These are phyloP conservation scores for Talaromyces nanjingensis DNA, from an alignment of 495 filamentous ascomycete genomes.

Conservation along the genomic window DNA sequence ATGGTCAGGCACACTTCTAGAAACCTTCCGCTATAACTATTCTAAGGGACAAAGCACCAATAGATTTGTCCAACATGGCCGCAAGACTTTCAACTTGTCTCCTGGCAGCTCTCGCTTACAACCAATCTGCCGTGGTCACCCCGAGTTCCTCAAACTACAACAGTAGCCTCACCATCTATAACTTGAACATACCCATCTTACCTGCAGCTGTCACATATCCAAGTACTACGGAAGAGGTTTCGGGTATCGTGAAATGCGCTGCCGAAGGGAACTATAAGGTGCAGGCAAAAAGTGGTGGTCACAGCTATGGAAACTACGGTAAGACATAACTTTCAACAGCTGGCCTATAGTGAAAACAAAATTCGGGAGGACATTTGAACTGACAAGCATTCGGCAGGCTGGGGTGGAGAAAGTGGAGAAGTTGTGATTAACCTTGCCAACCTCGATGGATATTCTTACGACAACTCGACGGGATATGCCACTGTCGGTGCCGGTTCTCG, in stretches of 20 bases:
- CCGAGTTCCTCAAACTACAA: not conserved
- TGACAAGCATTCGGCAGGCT: constrained; percentile 21
- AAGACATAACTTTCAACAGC: constrained; percentile 39
- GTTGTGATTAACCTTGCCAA: constrained; percentile 39
- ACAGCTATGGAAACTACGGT: constrained; percentile 59
- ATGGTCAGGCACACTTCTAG: not conserved
- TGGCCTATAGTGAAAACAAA: constrained; percentile 10
- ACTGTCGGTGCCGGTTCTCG: constrained; percentile 59
- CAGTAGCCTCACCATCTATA: constrained; percentile 35
- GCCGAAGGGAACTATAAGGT: constrained; percentile 47
- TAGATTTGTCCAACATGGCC: not conserved
- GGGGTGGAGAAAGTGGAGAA: constrained; percentile 36
- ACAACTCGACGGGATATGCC: constrained; percentile 48
- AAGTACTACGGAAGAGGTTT: constrained; percentile 47
- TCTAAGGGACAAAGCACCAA: not conserved
- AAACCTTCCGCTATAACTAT: not conserved
- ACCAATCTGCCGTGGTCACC: not conserved
- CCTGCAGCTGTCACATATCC: constrained; percentile 61
- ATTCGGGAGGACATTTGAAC: not conserved
- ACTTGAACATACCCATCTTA: constrained; percentile 52
- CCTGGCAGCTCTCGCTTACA: not conserved
- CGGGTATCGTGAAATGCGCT: constrained; percentile 54
- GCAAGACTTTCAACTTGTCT: not conserved
- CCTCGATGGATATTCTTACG: constrained; percentile 44
- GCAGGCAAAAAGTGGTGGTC: constrained; percentile 64